Evolutionary conservation across 164 flowering plant species (phyloP).

Genomic region (Umbellularia californica): DNA sequence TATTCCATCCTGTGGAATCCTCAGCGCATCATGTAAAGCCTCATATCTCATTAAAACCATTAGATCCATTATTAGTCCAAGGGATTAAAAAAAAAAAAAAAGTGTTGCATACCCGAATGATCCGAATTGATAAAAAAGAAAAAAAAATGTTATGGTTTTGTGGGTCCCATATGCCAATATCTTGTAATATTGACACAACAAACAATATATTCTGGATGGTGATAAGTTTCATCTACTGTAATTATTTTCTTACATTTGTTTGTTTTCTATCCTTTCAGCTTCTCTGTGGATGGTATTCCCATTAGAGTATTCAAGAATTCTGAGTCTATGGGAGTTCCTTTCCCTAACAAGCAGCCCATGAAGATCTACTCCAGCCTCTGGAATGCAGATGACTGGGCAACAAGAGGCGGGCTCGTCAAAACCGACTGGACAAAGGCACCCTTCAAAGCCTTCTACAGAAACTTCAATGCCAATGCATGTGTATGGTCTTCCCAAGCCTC

Average conservation of each 20-base stretch:
- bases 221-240: too few relatives aligned
- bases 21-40: slow-evolving; percentile 13
- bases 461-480: slow-evolving; percentile 40
- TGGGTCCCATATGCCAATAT: too few relatives aligned
- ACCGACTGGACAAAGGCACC: slow-evolving; percentile 90
- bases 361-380: slow-evolving; percentile 11
- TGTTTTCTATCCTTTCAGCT: not conserved
- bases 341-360: slow-evolving; percentile 10
- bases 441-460: slow-evolving; percentile 70
- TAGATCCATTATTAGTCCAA: not conserved
- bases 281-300: slow-evolving; percentile 11
- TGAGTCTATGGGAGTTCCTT: slow-evolving; percentile 3
- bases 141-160: too few relatives aligned
- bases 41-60: not conserved
- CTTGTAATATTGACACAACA: too few relatives aligned
- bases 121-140: too few relatives aligned
- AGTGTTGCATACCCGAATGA: too few relatives aligned
- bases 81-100: too few relatives aligned
- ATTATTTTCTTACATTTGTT: not conserved
- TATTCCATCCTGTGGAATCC: slow-evolving; percentile 27
- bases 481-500: not conserved
- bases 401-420: slow-evolving; percentile 85
- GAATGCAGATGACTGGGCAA: slow-evolving; percentile 65
- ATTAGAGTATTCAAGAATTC: slow-evolving; percentile 11
- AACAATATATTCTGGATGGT: too few relatives aligned